Base-by-base conservation (phyloP, 768 basidiomycete genomes). In the Trametes meyenii region DNA sequence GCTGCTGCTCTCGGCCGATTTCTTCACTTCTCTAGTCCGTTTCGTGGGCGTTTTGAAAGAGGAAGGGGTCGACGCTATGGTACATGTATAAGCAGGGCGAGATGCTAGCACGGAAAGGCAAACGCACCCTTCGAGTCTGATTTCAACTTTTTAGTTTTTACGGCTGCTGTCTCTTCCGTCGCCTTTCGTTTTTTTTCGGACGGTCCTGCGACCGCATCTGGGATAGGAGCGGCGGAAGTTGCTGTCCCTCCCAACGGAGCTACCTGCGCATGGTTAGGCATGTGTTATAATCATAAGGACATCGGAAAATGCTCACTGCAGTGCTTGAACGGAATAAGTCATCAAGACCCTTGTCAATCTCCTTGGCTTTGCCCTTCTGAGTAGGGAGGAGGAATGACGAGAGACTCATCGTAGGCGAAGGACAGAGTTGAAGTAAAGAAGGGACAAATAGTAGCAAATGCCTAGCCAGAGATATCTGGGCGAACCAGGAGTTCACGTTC, bases 331-430 rank as follows among this genome's bases (percentile, higher is more conserved):
- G 70, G 67, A 81, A 81, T 19, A 81, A 64, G 59, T 73, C 74
- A 54, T 79, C 78, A 17, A 80, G 64, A 5, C 73, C 76, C 13
- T 71, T 73, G 67, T 90, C 89, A 36, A 87, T 74, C 6, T 70
- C 70, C 50, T 76, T 77, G 7, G 70, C 73, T 50, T 74, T 78
- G 12, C 73, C 71, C 35, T 78, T 74, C 24, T 66, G 53, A 38
- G 64, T 39, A n/a, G 69, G 67, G 1, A 86, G 71, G 0, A 88
- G 78, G 48, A 87, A 72, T 1, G 83, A 80, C 19, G 85, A 76
- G 23, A 87, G 79, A 69, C 81, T 84, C 85, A 87, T 86, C 55
- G 17, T 61, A 23, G 29, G 23, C 33, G 51, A 13, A 38, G 14
- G 14, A 16, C 16, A 42, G 13, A 13, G 14, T 13, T n/a, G n/a